Evolutionary conservation across 331 rosid species (phyloP).

Genomic region (Saraca asoca): DNA sequence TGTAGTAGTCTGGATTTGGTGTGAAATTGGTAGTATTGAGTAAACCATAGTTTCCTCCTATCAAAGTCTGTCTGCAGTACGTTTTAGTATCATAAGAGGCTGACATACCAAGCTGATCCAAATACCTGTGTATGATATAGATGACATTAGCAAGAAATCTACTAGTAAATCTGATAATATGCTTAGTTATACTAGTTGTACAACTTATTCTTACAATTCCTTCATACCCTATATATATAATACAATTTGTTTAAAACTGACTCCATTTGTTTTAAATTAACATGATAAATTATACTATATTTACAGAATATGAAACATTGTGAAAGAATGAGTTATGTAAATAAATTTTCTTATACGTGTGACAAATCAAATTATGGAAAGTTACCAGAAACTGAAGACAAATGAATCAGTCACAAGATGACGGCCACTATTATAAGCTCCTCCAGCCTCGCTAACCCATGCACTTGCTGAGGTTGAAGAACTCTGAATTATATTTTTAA

Average conservation of each 20-base stretch:
- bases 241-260: no score
- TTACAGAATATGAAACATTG: no score
- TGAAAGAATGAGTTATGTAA: no score
- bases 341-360: no score
- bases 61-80: conserved; percentile 85
- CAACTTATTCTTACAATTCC: no score
- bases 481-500: conserved; percentile 49
- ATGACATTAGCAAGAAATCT: neutral
- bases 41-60: conserved; percentile 95
- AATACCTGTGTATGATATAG: conserved; percentile 52
- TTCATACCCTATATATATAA: no score
- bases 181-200: no score
- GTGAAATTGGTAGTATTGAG: conserved; percentile 60
- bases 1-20: conserved; percentile 94
- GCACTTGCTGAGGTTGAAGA: conserved; percentile 56
- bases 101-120: conserved; percentile 92
- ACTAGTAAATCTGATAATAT: no score
- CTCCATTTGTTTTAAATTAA: no score
- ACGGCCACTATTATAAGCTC: conserved; percentile 88
- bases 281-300: no score
- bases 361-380: conserved; percentile 1
- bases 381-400: conserved; percentile 82
- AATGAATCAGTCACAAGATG: conserved; percentile 81
- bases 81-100: conserved; percentile 72
- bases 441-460: conserved; percentile 99